Evolutionary conservation across 139 green algal genomes (phyloP), one percentile per base, ranked within the genome.

Genomic region (Yamagishiella unicocca): DNA sequence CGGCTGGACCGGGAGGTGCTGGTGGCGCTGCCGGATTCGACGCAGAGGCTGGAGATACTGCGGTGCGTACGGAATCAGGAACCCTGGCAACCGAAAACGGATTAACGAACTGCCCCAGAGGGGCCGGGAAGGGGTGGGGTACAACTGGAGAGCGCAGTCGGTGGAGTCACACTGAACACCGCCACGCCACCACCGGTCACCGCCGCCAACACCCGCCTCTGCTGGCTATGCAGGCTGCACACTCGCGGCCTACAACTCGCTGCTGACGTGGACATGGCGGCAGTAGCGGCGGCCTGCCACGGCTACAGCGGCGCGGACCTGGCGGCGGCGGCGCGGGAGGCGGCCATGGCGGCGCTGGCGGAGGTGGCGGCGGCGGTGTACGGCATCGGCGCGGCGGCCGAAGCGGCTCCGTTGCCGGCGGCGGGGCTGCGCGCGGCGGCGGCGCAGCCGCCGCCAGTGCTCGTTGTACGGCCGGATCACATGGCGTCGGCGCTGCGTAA

Each of bases 271-370:
- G 92, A 97, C 84, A 62, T 99, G 80, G 71, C 83, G 3, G 54
- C 33, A 2, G 42, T 99, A 22, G 94, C 96, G 21, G 73, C 58
- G 7, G 38, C 50, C 35, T 96, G 91, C 54, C 91, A 96, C 76
- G 96, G 96, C 74, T 98, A 96, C 90, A 96, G 94, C 5, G 97
- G 96, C 10, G 96, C 96, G 24, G 97, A 99, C 88, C 89, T 99
- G 87, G 91, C 92, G 21, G 95, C 95, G 0, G 79, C 97, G 31
- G 95, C 91, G 55, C 87, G 94, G 33, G 95, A 98, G 88, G 95
- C 96, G 0, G 93, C 96, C 22, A 95, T 98, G 94, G 74, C 83
- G 40, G 92, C 94, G 14, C 89, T 97, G 37, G 82, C 92, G 29
- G 73, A 27, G 37, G 74, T 64, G 27, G 85, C 88, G 72, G 67